phyloP scores from a whole-genome alignment of 2,329 filamentous ascomycete species.

The Exophiala alcalophila region DNA sequence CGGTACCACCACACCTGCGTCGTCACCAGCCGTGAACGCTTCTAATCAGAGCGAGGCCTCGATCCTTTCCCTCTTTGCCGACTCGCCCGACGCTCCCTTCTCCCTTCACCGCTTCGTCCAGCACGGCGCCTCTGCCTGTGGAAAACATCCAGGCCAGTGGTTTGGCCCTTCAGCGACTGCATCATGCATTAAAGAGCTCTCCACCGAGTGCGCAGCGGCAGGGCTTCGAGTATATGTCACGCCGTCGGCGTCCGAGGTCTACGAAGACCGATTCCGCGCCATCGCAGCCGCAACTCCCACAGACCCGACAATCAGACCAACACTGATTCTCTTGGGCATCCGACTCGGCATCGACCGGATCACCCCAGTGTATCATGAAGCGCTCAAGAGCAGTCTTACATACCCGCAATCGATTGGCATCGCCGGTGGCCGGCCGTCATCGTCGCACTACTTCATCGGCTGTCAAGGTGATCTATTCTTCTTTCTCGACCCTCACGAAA shows the following conservation, averaged over 20 bases:
- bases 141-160: slow-evolving; percentile 95
- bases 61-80: slow-evolving; percentile 79
- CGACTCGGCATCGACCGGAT: slow-evolving; percentile 90
- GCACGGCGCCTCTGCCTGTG: slow-evolving; percentile 80
- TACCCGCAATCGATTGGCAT: slow-evolving; percentile 94
- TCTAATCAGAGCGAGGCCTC: slow-evolving; percentile 33
- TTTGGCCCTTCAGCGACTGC: slow-evolving; percentile 97
- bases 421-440: slow-evolving; percentile 88
- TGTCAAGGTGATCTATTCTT: slow-evolving; percentile 77
- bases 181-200: slow-evolving; percentile 81
- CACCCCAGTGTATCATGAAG: slow-evolving; percentile 91
- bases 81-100: slow-evolving; percentile 80
- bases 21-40: slow-evolving; percentile 1
- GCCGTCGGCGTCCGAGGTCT: slow-evolving; percentile 86
- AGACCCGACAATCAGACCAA: slow-evolving; percentile 72
- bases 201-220: slow-evolving; percentile 60
- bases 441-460: slow-evolving; percentile 75
- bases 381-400: slow-evolving; percentile 78
- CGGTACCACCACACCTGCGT: neutral
- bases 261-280: slow-evolving; percentile 81
- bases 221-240: slow-evolving; percentile 81
- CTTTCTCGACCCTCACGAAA: slow-evolving; percentile 91
- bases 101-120: slow-evolving; percentile 93
- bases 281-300: slow-evolving; percentile 59
- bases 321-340: slow-evolving; percentile 82